Evolutionary conservation across 257 asterid species (phyloP).

Genomic region (Fraxinus cuspidata): DNA sequence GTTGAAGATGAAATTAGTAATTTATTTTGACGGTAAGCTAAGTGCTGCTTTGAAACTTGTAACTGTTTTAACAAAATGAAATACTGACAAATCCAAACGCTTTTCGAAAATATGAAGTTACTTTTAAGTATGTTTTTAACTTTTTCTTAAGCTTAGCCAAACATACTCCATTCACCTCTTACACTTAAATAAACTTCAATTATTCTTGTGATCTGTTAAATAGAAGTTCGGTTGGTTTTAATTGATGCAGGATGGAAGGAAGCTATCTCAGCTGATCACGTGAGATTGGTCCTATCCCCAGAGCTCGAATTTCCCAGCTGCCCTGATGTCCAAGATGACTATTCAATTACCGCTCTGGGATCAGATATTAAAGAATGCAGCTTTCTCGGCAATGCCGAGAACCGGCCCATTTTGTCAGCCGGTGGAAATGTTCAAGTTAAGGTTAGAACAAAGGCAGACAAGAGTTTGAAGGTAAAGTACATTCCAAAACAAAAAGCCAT

Average conservation of each 20-base stretch:
- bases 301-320: constrained; percentile 39
- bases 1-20: too few relatives aligned
- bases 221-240: constrained; percentile 12
- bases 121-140: too few relatives aligned
- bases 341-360: too few relatives aligned
- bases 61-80: too few relatives aligned
- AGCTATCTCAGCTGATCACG: constrained; percentile 70
- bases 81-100: too few relatives aligned
- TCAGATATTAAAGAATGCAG: too few relatives aligned
- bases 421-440: constrained; percentile 35
- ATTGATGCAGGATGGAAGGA: constrained; percentile 79
- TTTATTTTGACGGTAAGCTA: too few relatives aligned
- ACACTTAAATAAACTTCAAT: too few relatives aligned
- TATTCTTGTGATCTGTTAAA: neutral
- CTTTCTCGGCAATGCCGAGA: neutral
- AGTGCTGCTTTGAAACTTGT: too few relatives aligned
- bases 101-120: too few relatives aligned
- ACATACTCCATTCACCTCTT: too few relatives aligned
- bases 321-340: neutral
- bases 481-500: constrained; percentile 57
- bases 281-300: constrained; percentile 52
- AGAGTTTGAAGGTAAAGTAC: constrained; percentile 50
- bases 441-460: constrained; percentile 43
- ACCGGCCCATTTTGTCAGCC: constrained; percentile 22
- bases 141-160: too few relatives aligned